Evolutionary conservation across 2,329 filamentous ascomycete species (phyloP).

Genomic region (Calonectria leucothoes): DNA sequence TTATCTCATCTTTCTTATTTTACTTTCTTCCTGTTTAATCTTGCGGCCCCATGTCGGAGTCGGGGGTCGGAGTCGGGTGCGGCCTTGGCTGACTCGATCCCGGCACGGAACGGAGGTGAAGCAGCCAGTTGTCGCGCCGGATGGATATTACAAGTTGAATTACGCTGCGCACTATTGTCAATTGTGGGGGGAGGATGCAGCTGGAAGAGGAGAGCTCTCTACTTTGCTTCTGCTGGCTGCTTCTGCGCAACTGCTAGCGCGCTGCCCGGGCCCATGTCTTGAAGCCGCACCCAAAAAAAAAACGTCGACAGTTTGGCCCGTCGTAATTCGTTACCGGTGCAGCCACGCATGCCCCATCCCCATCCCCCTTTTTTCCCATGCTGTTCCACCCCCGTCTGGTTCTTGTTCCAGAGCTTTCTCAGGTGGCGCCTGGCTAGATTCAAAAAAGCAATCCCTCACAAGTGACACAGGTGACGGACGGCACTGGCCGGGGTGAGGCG

Average conservation of each 20-base stretch:
- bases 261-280: not conserved
- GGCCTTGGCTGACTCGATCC: not conserved
- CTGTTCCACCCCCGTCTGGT: constrained; percentile 14
- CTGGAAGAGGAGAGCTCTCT: not conserved
- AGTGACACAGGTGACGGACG: constrained; percentile 5
- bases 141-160: not conserved
- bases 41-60: not conserved
- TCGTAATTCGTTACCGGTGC: constrained; percentile 5
- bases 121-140: not conserved
- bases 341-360: not conserved
- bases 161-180: not conserved
- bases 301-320: constrained; percentile 5
- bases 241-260: not conserved
- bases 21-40: too few species aligned
- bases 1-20: too few species aligned
- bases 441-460: constrained; percentile 15
- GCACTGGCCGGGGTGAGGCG: not conserved
- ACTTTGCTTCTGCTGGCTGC: not conserved
- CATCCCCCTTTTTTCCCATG: constrained; percentile 9
- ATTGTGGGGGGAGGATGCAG: too few species aligned
- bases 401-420: not conserved
- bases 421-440: not conserved
- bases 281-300: constrained; percentile 1
- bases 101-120: not conserved
- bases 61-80: not conserved